Evolutionary conservation across 768 basidiomycete species (phyloP).

Genomic region (Hemileccinum impolitum): DNA sequence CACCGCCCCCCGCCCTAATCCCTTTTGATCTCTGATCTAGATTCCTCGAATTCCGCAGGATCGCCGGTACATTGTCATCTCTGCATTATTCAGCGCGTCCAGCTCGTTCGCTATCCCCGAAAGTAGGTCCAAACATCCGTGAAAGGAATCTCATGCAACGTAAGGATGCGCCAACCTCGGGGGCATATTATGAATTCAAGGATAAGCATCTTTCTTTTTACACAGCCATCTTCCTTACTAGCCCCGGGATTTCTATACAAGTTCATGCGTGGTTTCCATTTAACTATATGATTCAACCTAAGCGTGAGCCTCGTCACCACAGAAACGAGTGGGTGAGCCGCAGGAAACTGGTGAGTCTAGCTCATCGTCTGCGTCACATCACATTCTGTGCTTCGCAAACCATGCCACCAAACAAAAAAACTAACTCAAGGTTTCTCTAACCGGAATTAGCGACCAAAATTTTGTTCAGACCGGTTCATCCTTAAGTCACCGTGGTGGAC

Average conservation of each 20-base stretch:
- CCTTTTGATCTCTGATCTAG: background rate
- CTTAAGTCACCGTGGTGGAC: background rate
- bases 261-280: background rate
- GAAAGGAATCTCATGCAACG: background rate
- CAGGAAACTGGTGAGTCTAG: background rate
- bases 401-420: too few relatives aligned
- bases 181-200: too few relatives aligned
- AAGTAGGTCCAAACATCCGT: background rate
- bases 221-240: background rate
- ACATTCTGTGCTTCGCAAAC: too few relatives aligned
- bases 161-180: background rate
- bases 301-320: background rate
- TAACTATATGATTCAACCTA: background rate
- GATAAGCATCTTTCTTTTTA: too few relatives aligned
- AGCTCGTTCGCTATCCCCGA: background rate
- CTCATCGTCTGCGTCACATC: background rate
- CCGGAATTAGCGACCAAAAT: too few relatives aligned
- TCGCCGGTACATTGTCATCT: background rate
- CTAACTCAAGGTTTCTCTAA: too few relatives aligned
- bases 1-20: constrained; percentile 1
- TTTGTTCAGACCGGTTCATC: background rate
- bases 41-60: background rate
- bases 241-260: background rate
- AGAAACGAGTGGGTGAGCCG: too few relatives aligned
- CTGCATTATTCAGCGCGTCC: background rate